Evolutionary conservation across 495 filamentous ascomycete species (phyloP).

Genomic region (Lasiosphaeria miniovina): DNA sequence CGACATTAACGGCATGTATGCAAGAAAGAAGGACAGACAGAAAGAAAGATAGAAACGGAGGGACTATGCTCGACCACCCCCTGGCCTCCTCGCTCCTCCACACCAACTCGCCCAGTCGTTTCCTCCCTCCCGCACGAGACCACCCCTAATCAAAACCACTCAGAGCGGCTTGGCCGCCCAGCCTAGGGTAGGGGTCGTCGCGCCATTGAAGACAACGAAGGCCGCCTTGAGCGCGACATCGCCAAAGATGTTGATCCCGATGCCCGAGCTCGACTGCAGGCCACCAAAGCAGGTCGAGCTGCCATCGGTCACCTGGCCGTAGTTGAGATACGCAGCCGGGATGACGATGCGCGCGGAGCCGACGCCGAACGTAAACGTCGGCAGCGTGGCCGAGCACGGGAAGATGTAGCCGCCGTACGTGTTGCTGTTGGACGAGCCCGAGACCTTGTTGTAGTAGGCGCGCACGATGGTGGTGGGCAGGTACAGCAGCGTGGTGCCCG

Average conservation of each 20-base stretch:
- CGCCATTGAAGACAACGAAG: conserved; percentile 63
- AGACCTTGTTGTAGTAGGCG: conserved; percentile 64
- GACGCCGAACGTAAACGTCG: conserved; percentile 62
- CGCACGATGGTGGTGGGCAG: conserved; percentile 55
- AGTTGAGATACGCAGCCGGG: conserved; percentile 57
- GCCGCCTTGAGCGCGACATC: conserved; percentile 79
- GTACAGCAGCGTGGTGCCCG: conserved; percentile 72
- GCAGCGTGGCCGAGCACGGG: conserved; percentile 61
- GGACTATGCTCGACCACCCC: too few species aligned
- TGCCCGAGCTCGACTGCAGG: conserved; percentile 59
- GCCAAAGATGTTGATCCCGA: conserved; percentile 71
- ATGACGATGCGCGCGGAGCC: conserved; percentile 49
- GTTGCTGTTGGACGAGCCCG: conserved; percentile 47
- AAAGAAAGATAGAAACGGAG: too few species aligned
- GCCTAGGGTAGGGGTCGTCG: background rate
- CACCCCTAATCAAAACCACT: too few species aligned
- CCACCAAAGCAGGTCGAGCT: conserved; percentile 57
- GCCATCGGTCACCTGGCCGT: conserved; percentile 37
- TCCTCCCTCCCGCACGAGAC: too few species aligned
- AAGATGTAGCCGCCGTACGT: conserved; percentile 65
- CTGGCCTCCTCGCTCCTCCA: too few species aligned
- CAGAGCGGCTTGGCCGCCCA: too few species aligned
- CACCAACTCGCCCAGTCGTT: too few species aligned
- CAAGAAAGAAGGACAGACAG: too few species aligned
- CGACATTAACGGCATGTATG: too few species aligned